These are phyloP conservation scores for Pseudocercospora vitis DNA, from an alignment of 2,329 filamentous ascomycete genomes.

Conservation along the genomic window DNA sequence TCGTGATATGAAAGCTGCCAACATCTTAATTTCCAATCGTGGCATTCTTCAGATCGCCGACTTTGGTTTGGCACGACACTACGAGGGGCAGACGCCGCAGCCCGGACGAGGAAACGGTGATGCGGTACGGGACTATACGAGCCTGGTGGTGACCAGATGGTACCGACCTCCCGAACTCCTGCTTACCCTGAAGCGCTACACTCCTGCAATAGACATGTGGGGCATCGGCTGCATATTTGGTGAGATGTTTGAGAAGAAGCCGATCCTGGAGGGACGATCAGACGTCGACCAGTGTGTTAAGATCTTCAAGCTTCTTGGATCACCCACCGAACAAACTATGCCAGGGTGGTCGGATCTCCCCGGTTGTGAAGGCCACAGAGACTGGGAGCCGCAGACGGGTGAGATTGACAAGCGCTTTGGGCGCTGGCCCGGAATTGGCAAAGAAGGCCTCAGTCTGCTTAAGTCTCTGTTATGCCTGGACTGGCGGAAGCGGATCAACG, in stretches of 20 bases:
- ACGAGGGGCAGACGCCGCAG: conserved; percentile 78
- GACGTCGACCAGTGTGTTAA: conserved; percentile 87
- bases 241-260: conserved; percentile 93
- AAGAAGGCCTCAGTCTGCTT: conserved; percentile 74
- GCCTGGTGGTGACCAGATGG: conserved; percentile 95
- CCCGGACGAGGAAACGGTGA: conserved; percentile 79
- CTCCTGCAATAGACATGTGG: conserved; percentile 98
- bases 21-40: conserved; percentile 90
- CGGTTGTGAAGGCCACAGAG: conserved; percentile 71
- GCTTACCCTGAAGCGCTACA: conserved; percentile 84
- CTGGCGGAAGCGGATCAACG: conserved; percentile 86
- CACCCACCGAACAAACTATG: conserved; percentile 88
- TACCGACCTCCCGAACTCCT: conserved; percentile 93
- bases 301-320: conserved; percentile 90
- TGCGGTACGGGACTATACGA: conserved; percentile 87
- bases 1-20: conserved; percentile 98
- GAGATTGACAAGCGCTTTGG: conserved; percentile 73
- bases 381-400: conserved; percentile 60
- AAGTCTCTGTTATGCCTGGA: conserved; percentile 82
- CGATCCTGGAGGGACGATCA: conserved; percentile 85
- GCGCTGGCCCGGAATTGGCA: conserved; percentile 40
- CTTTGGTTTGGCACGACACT: conserved; percentile 91
- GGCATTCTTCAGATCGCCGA: conserved; percentile 95
- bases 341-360: conserved; percentile 83
- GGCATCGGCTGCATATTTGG: conserved; percentile 98